Evolutionary conservation across 441 rosid genomes (phyloP).

Genomic region (Biscutella laevigata): DNA sequence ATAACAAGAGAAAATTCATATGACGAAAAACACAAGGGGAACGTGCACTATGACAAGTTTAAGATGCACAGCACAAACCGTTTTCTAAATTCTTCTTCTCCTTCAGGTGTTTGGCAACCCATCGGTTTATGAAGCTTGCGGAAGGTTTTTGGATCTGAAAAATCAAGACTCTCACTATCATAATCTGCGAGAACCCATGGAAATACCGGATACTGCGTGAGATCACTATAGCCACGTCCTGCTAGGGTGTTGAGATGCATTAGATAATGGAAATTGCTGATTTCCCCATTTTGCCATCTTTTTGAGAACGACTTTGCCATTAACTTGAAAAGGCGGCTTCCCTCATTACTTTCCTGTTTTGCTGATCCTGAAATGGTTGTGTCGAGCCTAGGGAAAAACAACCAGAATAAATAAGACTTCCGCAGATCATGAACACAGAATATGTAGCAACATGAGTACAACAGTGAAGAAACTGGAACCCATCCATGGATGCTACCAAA

Average conservation of each 20-base stretch:
- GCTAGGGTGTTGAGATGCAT: slow-evolving; percentile 99
- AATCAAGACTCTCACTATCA: slow-evolving; percentile 83
- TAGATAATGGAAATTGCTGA: slow-evolving; percentile 97
- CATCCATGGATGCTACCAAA: background rate
- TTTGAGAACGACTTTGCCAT: slow-evolving; percentile 97
- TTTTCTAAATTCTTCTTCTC: slow-evolving; percentile 97
- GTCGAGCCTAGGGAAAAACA: slow-evolving; percentile 65
- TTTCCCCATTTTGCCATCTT: slow-evolving; percentile 99
- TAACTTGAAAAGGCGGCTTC: slow-evolving; percentile 86
- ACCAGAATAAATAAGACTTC: slow-evolving; percentile 19
- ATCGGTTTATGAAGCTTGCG: slow-evolving; percentile 96
- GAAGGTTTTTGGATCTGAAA: slow-evolving; percentile 78
- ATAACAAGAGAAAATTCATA: too few species aligned
- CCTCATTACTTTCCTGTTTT: slow-evolving; percentile 90
- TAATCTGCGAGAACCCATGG: slow-evolving; percentile 99
- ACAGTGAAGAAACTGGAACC: background rate
- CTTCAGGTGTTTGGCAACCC: slow-evolving; percentile 99
- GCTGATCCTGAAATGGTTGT: slow-evolving; percentile 92
- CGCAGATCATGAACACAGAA: slow-evolving; percentile 14
- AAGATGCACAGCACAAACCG: slow-evolving; percentile 45
- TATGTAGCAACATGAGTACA: slow-evolving; percentile 2
- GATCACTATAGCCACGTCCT: slow-evolving; percentile 99
- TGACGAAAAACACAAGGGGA: background rate
- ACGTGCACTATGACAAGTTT: slow-evolving; percentile 5
- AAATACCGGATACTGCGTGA: slow-evolving; percentile 99